Evolutionary conservation across 176 grass and related monocot genomes (phyloP).

Genomic region (Luzula sylvatica): DNA sequence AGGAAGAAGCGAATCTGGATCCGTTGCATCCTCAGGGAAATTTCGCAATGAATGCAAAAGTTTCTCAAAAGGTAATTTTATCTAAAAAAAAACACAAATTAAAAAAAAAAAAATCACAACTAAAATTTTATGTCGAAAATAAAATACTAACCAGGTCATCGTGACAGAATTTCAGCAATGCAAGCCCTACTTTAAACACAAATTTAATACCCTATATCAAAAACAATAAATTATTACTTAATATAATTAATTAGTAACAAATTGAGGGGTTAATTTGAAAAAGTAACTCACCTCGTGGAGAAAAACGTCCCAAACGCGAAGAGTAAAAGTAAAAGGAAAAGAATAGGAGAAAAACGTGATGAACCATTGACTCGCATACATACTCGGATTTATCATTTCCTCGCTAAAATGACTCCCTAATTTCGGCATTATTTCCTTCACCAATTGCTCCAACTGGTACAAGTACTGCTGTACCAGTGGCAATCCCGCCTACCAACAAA

Average conservation of each 20-base stretch:
- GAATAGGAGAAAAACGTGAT: conserved; percentile 96
- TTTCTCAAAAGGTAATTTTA: conserved; percentile 91
- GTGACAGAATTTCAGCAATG: conserved; percentile 76
- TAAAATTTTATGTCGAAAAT: neutral
- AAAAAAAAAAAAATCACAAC: conserved; percentile 5
- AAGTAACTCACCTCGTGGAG: conserved; percentile 66
- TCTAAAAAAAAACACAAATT: conserved; percentile 38
- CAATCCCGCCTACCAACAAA: conserved; percentile 62
- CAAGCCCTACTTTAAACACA: conserved; percentile 86
- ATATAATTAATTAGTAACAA: neutral
- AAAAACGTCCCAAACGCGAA: conserved; percentile 96
- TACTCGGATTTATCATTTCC: conserved; percentile 95
- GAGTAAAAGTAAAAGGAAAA: conserved; percentile 71
- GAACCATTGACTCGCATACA: conserved; percentile 99
- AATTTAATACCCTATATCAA: conserved; percentile 70
- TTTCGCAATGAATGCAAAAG: conserved; percentile 72
- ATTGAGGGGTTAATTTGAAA: conserved; percentile 8
- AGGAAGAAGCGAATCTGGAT: conserved; percentile 68
- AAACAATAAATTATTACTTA: neutral
- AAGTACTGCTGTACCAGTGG: conserved; percentile 84
- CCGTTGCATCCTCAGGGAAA: conserved; percentile 75
- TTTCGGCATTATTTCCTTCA: conserved; percentile 70
- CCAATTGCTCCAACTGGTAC: conserved; percentile 77
- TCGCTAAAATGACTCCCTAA: conserved; percentile 80
- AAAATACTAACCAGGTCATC: conserved; percentile 65